These are phyloP conservation scores for Ophiostoma sp. DNA, from an alignment of 2,329 filamentous ascomycete genomes.

Conservation along the genomic window DNA sequence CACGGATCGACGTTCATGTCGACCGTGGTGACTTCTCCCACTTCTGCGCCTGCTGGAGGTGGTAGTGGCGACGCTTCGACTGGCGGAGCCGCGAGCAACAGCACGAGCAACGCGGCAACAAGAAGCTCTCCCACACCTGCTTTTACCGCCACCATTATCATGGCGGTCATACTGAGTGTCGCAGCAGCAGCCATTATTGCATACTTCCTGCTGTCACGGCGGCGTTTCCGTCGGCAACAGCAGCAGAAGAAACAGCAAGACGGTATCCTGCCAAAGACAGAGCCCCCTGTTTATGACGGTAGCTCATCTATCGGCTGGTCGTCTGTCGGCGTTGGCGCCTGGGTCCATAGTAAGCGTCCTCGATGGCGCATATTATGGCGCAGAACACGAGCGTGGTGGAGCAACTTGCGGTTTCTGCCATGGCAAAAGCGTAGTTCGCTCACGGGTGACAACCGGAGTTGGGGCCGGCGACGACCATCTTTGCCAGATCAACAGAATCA, in stretches of 20 bases:
- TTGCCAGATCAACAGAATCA: background rate
- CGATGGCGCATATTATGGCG: background rate
- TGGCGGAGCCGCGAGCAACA: background rate
- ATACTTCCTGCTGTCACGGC: background rate
- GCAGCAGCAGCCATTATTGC: background rate
- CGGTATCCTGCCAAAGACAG: background rate
- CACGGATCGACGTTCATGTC: background rate
- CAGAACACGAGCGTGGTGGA: slow-evolving; percentile 3
- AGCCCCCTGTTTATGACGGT: background rate
- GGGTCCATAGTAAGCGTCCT: slow-evolving; percentile 10
- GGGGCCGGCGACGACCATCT: background rate
- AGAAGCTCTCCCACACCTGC: background rate
- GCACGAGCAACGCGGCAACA: background rate
- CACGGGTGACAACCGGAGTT: slow-evolving; percentile 2
- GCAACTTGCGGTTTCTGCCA: background rate
- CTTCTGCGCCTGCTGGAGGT: background rate
- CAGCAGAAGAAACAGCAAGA: background rate
- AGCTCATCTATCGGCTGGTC: background rate
- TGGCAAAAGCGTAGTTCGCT: background rate
- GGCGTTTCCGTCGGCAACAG: background rate
- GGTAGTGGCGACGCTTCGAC: background rate
- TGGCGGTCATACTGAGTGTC: slow-evolving; percentile 13
- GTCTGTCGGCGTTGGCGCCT: slow-evolving; percentile 24
- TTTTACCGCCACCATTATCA: slow-evolving; percentile 13
- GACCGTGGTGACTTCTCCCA: background rate